These are phyloP conservation scores for Sphagnum fallax DNA, from an alignment of 228 moss, liverwort and hornwort species.

Conservation along the genomic window DNA sequence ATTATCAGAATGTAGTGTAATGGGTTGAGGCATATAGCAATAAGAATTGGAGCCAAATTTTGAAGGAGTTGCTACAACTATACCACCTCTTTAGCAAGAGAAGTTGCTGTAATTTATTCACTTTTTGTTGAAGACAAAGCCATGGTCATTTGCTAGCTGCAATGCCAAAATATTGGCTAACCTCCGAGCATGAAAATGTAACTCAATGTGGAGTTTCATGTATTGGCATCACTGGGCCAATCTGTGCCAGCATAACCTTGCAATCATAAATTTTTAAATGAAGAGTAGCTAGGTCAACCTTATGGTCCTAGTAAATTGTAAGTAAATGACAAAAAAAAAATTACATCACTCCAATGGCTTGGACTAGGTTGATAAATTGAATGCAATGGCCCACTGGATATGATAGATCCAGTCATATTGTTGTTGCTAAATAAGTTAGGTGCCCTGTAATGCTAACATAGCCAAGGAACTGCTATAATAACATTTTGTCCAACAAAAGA, in stretches of 20 bases:
- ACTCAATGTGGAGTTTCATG: neutral
- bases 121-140: neutral
- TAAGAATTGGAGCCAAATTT: neutral
- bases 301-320: neutral
- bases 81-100: neutral
- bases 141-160: neutral
- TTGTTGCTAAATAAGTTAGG: neutral
- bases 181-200: neutral
- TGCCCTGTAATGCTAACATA: neutral
- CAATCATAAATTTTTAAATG: no score
- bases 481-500: neutral
- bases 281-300: neutral
- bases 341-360: neutral
- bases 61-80: no score
- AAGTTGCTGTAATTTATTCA: neutral
- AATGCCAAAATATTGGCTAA: neutral
- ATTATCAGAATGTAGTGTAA: neutral
- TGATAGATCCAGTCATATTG: neutral
- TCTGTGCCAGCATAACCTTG: neutral
- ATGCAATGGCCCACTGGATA: neutral
- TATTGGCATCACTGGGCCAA: neutral
- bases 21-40: neutral
- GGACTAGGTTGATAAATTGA: neutral
- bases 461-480: neutral
- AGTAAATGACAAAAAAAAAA: neutral